Evolutionary conservation across 208 protist species (phyloP).

Genomic region (Trichomonas tenax): DNA sequence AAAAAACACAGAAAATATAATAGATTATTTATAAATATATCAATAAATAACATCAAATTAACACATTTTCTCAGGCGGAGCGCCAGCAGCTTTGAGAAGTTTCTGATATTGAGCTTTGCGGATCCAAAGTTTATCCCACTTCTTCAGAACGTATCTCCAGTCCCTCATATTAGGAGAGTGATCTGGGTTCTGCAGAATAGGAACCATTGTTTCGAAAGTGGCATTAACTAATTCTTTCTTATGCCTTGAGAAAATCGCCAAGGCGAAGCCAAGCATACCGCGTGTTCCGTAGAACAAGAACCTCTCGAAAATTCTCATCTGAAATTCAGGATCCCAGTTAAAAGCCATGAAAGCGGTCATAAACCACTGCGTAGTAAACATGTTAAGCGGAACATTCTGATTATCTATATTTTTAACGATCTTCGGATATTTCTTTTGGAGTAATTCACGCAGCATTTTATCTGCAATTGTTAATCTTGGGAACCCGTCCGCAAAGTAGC

Average conservation of each 20-base stretch:
- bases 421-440: neutral
- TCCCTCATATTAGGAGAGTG: neutral
- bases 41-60: neutral
- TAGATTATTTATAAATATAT: too few species aligned
- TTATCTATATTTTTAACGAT: neutral
- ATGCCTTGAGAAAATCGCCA: neutral
- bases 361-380: neutral
- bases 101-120: neutral
- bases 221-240: neutral
- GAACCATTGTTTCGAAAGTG: neutral
- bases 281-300: conserved; percentile 4
- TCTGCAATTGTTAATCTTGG: neutral
- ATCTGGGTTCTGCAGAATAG: neutral
- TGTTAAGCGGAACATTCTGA: neutral
- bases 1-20: too few species aligned
- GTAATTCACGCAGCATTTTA: neutral
- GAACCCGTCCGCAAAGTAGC: neutral
- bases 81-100: neutral
- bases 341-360: neutral
- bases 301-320: neutral
- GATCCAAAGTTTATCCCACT: neutral
- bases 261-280: neutral
- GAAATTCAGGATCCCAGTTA: conserved; percentile 2
- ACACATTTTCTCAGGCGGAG: neutral
- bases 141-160: neutral